Conservation (phyloP, 495 filamentous ascomycete species). For the Parachaetomium inaequale region DNA sequence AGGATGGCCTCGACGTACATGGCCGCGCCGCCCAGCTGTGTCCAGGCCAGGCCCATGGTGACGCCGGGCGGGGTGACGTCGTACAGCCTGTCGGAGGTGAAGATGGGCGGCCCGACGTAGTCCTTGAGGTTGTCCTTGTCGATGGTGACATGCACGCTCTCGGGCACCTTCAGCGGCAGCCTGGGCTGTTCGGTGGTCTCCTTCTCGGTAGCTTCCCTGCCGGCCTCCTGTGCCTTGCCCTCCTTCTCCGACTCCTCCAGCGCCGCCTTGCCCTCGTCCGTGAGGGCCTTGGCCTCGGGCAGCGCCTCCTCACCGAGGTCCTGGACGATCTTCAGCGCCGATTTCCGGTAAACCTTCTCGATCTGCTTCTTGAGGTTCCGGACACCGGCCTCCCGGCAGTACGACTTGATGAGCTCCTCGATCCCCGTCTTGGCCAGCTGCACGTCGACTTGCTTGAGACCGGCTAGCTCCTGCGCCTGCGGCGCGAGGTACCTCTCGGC, state of each 20-base stretch:
- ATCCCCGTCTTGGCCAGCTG: slow-evolving; percentile 78
- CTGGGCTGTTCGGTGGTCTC: slow-evolving; percentile 63
- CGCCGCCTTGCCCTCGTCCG: slow-evolving; percentile 82
- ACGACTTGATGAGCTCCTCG: slow-evolving; percentile 95
- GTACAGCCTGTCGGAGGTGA: slow-evolving; percentile 93
- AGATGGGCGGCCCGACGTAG: slow-evolving; percentile 94
- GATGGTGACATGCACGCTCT: slow-evolving; percentile 81
- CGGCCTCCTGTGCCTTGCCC: slow-evolving; percentile 19
- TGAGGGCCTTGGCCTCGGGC: slow-evolving; percentile 77
- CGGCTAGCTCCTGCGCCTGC: slow-evolving; percentile 83
- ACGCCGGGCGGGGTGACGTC: slow-evolving; percentile 94
- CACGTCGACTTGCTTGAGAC: slow-evolving; percentile 87
- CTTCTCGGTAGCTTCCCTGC: slow-evolving; percentile 26
- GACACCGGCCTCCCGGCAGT: slow-evolving; percentile 95
- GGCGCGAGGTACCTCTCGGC: slow-evolving; percentile 90
- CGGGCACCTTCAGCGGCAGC: slow-evolving; percentile 78
- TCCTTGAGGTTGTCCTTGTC: slow-evolving; percentile 89
- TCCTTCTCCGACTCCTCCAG: slow-evolving; percentile 53
- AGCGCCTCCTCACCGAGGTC: slow-evolving; percentile 86
- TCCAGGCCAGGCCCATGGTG: slow-evolving; percentile 98
- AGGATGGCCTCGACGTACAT: slow-evolving; percentile 97
- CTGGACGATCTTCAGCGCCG: slow-evolving; percentile 93
- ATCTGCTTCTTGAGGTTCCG: slow-evolving; percentile 99
- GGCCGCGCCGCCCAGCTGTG: slow-evolving; percentile 93
- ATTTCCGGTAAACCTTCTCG: slow-evolving; percentile 97